These are phyloP conservation scores for Nymphaea colorata DNA, from an alignment of 164 flowering plant genomes.

Conservation along the genomic window DNA sequence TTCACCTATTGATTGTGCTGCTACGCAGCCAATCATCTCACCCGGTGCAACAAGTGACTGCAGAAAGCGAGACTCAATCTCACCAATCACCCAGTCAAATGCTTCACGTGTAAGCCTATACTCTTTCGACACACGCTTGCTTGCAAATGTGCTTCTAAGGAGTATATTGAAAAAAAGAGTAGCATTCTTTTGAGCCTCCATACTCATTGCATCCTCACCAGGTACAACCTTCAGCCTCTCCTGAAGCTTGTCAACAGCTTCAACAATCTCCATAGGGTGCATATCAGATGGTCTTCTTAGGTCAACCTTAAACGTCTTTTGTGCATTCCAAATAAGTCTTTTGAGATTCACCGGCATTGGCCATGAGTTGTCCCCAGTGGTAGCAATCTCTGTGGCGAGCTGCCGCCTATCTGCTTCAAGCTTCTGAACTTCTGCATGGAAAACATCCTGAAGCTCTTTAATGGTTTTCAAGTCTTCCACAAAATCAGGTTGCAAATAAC, in stretches of 20 bases:
- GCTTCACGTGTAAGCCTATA: constrained; percentile 89
- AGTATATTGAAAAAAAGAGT: constrained; percentile 78
- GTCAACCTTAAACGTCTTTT: constrained; percentile 75
- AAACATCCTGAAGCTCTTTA: constrained; percentile 77
- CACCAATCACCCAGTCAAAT: constrained; percentile 98
- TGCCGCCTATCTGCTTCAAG: constrained; percentile 80
- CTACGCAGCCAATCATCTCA: constrained; percentile 99
- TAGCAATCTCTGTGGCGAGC: constrained; percentile 86
- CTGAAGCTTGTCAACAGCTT: constrained; percentile 92
- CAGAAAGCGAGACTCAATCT: constrained; percentile 86
- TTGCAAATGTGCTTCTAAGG: constrained; percentile 89
- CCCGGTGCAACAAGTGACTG: constrained; percentile 97
- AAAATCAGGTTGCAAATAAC: constrained; percentile 75
- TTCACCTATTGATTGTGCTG: constrained; percentile 99
- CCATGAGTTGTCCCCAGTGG: constrained; percentile 88
- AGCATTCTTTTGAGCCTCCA: constrained; percentile 97
- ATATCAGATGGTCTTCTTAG: constrained; percentile 72
- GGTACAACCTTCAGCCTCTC: constrained; percentile 94
- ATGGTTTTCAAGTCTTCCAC: constrained; percentile 84
- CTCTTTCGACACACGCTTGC: constrained; percentile 89
- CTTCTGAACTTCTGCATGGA: constrained; percentile 91
- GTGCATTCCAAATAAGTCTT: constrained; percentile 94
- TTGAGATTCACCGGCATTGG: constrained; percentile 92
- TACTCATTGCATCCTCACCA: constrained; percentile 80
- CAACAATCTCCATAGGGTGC: constrained; percentile 98